A percentile compares a stretch with the other conserved stretches of the same genome.
phyloP scores from a whole-genome alignment of 306 rosid genomes.

The Hylodesmum podocarpum region DNA sequence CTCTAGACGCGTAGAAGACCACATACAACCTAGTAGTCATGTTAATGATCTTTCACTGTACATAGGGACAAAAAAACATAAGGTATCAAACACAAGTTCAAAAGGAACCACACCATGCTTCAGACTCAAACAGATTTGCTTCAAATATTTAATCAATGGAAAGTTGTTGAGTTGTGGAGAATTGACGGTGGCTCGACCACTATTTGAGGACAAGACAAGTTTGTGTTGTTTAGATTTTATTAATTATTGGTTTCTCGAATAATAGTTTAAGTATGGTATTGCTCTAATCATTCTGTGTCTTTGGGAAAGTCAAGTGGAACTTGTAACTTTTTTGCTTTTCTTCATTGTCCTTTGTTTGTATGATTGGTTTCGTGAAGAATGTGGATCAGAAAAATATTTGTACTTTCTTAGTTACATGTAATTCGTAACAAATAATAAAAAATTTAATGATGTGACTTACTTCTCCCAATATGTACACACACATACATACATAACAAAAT shows the following conservation, averaged over 20 bases:
- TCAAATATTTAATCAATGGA: not conserved
- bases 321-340: not conserved
- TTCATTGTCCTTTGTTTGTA: not conserved
- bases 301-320: not conserved
- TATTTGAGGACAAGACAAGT: not conserved
- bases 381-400: not conserved
- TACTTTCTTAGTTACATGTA: not conserved
- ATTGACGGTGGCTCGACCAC: constrained; percentile 5
- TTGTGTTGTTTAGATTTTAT: not conserved
- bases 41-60: not conserved
- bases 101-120: constrained; percentile 7
- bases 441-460: too few species aligned
- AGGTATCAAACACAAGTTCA: not conserved
- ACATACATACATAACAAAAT: too few species aligned
- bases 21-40: constrained; percentile 19
- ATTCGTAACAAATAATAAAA: not conserved
- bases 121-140: not conserved
- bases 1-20: constrained; percentile 30
- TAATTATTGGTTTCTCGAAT: not conserved
- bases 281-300: not conserved
- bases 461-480: too few species aligned
- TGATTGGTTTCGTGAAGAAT: not conserved
- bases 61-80: not conserved
- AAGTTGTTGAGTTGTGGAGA: not conserved
- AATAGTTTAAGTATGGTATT: not conserved